Conservation (phyloP, 2,329 filamentous ascomycete species). For the Sclerotiophoma versabilis region DNA sequence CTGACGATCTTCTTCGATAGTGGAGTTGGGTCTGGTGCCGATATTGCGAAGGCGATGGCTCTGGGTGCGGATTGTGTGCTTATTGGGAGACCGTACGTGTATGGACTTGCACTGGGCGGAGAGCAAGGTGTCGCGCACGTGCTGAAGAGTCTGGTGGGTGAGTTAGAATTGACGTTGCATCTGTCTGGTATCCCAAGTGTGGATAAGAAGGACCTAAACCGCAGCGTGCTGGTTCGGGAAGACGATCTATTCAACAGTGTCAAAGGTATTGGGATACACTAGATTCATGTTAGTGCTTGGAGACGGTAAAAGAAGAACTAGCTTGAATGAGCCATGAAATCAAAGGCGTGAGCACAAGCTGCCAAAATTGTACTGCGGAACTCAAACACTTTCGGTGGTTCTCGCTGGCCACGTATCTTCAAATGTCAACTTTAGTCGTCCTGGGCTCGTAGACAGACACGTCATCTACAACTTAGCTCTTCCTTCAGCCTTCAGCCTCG, state of each 20-base stretch:
- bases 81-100: constrained; percentile 65
- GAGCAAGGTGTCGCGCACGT: constrained; percentile 60
- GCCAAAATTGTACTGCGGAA: no score
- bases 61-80: constrained; percentile 65
- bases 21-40: constrained; percentile 58
- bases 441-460: no score
- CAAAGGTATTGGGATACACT: constrained; percentile 24
- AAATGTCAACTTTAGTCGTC: no score
- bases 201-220: constrained; percentile 26
- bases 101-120: constrained; percentile 64
- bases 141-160: constrained; percentile 27
- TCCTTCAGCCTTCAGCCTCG: constrained; percentile 24
- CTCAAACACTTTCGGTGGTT: no score
- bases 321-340: no score
- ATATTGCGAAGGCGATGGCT: constrained; percentile 60
- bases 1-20: constrained; percentile 58
- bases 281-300: no score
- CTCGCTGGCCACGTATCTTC: no score
- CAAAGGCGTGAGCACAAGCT: no score
- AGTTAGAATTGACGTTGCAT: constrained; percentile 37
- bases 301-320: no score
- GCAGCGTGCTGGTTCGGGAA: constrained; percentile 30
- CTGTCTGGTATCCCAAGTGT: constrained; percentile 33
- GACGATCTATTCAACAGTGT: constrained; percentile 30
- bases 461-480: constrained; percentile 28